Evolutionary conservation across 2,329 filamentous ascomycete species (phyloP), one percentile per base, ranked within the genome.

Genomic region (Lomentospora prolificans): DNA sequence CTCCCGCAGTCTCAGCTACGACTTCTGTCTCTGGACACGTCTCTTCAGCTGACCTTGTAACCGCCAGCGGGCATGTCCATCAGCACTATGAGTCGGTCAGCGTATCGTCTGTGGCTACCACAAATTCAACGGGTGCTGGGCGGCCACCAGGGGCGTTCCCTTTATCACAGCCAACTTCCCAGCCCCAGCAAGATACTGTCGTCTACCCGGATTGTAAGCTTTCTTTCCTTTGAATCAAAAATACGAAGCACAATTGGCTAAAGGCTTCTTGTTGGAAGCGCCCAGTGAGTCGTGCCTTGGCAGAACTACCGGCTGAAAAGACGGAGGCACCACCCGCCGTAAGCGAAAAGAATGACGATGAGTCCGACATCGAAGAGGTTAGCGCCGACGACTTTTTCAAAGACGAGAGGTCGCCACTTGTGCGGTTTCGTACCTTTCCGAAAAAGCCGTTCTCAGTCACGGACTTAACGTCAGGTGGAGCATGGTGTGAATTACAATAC

Each of bases 401-500:
- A 9, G 72, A 75, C 53, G 64, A 61, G 2, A 69, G 67, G 19
- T 75, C 78, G 1, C 91, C 90, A 0, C 72, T 96, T 2, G 79
- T 90, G 59, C 82, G 87, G 31, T 96, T 95, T 63, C 85, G 91
- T 36, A 83, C 82, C 1, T 84, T 80, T 56, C 89, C 89, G 0
- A 85, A 79, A 64, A 92, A 89, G 65, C 83, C 88, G 0, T 77
- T 97, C 6, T 90, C 88, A 0, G 94, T 97, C 1, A 90, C 89
- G 2, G 94, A 99, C 68, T 72, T 97, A 24, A 83, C 91, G 0
- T 87, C 89, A 1, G 89, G 89, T 2, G 91, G 91, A 2, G 86
- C 91, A 6, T 99, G 94, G 94, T 99, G 94, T 68, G 92, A 99
- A 69, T 69, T 97, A 58, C 91, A 97, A 67, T 95, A 96, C 64